Evolutionary conservation across 129 eudicot genomes (phyloP), one percentile per base, ranked within the genome.

Genomic region (Helianthus tuberosus): DNA sequence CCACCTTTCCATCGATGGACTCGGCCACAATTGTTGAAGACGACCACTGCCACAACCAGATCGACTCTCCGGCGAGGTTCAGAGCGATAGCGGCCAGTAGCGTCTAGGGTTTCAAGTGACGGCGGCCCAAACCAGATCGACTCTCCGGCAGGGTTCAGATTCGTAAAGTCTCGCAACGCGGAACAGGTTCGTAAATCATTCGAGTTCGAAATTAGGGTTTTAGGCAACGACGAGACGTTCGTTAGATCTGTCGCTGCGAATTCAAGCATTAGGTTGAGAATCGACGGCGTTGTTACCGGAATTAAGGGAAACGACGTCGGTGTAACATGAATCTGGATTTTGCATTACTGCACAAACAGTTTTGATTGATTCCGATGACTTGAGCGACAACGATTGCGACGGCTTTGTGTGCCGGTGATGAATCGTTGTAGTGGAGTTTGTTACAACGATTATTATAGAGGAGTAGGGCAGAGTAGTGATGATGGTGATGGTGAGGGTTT

Each of bases 311-410:
- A 84, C 78, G 1, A 91, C 36, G 63, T 82, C 51, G 84, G 83
- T 20, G 81, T 81, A 48, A 82, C 97, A 92, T 0, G 89, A 72
- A 7, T 81, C 82, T n/a, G 93, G 91, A 75, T 92, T 68, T 59
- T 66, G 86, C 38, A 96, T 89, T 12, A 89, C 93, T 46, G 87
- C 64, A 72, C 97, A 92, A 1, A 89, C 84, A 41, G 86, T 61
- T 81, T 62, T 77, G 71, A 87, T 82, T 4, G 46, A 39, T 39
- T 39, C 8, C 8, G 46, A 5, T 39, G 46, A 39, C 8, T 39
- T 39, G 46, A 82, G 15, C 16, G 81, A 29, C 11, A 68, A 20
- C 5, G 80, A n/a, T 3, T 59, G 41, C 0, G 65, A 66, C 1
- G 78, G n/a, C 32, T 83, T 75, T 20, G 64, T 43, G 78, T 64